Conservation (phyloP, 2,329 filamentous ascomycete species). For the Cordyceps cicadae region DNA sequence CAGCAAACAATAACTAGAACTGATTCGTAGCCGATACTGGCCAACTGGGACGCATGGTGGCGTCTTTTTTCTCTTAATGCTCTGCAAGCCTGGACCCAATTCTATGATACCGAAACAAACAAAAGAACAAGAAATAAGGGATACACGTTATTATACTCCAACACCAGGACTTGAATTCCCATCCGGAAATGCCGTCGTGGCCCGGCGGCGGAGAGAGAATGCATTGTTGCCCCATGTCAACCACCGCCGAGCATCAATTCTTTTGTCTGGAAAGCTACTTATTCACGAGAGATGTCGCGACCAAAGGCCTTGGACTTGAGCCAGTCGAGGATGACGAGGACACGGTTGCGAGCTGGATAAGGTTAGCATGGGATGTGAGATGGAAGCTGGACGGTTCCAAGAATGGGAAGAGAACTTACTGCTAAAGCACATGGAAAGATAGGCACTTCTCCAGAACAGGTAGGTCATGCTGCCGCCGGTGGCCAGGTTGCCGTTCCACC, state of each 20-base stretch:
- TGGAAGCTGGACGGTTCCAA: background rate
- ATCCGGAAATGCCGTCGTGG: constrained; percentile 1
- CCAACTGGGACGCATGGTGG: background rate
- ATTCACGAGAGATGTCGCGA: constrained; percentile 85
- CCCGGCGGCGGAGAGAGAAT: background rate
- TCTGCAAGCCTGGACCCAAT: constrained; percentile 9
- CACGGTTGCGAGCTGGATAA: constrained; percentile 72
- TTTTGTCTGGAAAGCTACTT: constrained; percentile 20
- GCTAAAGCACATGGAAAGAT: constrained; percentile 99
- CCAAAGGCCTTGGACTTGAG: constrained; percentile 94
- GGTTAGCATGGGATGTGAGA: constrained; percentile 19
- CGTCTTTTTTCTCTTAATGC: constrained; percentile 11
- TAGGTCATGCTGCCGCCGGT: constrained; percentile 91
- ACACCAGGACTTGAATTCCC: constrained; percentile 5
- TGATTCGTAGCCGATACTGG: constrained; percentile 10
- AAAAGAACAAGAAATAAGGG: constrained; percentile 2
- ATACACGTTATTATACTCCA: constrained; percentile 13
- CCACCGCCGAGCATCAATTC: background rate
- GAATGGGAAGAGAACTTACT: constrained; percentile 53
- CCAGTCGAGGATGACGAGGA: constrained; percentile 92
- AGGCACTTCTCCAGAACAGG: constrained; percentile 96
- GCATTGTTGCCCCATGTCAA: background rate
- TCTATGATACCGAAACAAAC: constrained; percentile 12
- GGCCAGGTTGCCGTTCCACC: constrained; percentile 94
- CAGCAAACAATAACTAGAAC: constrained; percentile 7